phyloP scores from a whole-genome alignment of 441 rosid species.

The Codiaeum variegatum region DNA sequence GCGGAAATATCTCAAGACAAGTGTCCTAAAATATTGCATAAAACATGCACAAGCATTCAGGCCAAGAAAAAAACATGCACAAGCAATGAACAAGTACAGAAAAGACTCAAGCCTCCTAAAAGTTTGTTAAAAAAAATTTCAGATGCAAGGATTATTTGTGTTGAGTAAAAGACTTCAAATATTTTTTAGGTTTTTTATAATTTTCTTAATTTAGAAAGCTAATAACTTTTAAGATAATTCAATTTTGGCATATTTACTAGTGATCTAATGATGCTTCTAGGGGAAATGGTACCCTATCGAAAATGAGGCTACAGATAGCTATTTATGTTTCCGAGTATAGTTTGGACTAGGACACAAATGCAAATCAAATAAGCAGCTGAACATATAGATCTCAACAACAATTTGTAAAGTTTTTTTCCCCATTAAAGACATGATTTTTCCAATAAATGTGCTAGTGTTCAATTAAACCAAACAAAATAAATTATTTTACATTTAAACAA shows the following conservation, averaged over 20 bases:
- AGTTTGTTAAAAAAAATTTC: too few relatives aligned
- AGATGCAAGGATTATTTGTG: too few relatives aligned
- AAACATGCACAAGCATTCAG: background rate
- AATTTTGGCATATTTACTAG: background rate
- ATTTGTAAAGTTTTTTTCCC: conserved; percentile 1
- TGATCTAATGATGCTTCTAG: conserved; percentile 66
- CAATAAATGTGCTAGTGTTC: too few relatives aligned
- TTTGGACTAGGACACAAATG: conserved; percentile 11
- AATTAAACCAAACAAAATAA: too few relatives aligned
- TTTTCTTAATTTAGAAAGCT: background rate
- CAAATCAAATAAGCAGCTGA: conserved; percentile 31
- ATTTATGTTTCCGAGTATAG: background rate
- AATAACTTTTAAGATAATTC: background rate
- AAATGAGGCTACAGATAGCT: conserved; percentile 2
- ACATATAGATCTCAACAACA: conserved; percentile 13
- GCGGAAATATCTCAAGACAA: background rate
- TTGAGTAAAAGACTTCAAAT: too few relatives aligned
- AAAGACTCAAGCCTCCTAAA: too few relatives aligned
- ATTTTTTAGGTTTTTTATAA: too few relatives aligned
- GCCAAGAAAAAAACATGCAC: background rate
- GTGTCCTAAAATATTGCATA: too few relatives aligned
- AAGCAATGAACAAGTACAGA: background rate
- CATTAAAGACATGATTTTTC: background rate
- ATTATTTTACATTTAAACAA: too few relatives aligned
- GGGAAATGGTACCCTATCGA: conserved; percentile 59